Percentiles rank a stretch among this genome's conserved stretches.
phyloP scores from a whole-genome alignment of 768 basidiomycete genomes.

The Amanita fuliginea region DNA sequence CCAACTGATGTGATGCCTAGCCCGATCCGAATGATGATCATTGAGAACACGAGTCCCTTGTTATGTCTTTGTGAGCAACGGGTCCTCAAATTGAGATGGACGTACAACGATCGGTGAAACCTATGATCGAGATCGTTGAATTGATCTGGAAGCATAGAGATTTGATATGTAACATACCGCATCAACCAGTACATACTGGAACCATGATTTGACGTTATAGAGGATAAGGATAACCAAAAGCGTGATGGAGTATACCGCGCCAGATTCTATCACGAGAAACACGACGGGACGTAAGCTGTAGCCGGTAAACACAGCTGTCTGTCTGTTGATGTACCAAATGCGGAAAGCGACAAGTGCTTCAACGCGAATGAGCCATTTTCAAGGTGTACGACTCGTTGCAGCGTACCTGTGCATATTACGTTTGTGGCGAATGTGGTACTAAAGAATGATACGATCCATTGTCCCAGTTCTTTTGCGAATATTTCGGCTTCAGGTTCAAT shows the following conservation, averaged over 20 bases:
- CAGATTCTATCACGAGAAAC: constrained; percentile 25
- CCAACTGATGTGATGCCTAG: constrained; percentile 17
- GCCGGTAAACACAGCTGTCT: constrained; percentile 13
- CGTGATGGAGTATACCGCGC: constrained; percentile 24
- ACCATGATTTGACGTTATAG: constrained; percentile 21
- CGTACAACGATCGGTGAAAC: constrained; percentile 1
- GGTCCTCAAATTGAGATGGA: neutral
- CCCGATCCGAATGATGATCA: constrained; percentile 29
- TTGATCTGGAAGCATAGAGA: neutral
- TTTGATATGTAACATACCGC: constrained; percentile 15
- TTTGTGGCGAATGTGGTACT: constrained; percentile 25
- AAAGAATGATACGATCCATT: constrained; percentile 29
- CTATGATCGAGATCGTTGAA: neutral
- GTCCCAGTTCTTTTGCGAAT: constrained; percentile 20
- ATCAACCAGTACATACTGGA: constrained; percentile 25
- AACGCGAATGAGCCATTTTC: neutral
- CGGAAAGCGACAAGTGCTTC: constrained; percentile 20
- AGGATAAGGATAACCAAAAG: constrained; percentile 21
- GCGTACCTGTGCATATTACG: constrained; percentile 23
- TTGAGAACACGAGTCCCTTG: constrained; percentile 24
- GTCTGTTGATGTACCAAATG: constrained; percentile 22
- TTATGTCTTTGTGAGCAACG: neutral
- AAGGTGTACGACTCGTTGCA: neutral
- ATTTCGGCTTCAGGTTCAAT: constrained; percentile 18
- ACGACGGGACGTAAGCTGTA: constrained; percentile 20